Percentiles rank a stretch among this genome's conserved stretches.
phyloP scores from a whole-genome alignment of 106 monocot species.

The Dioscorea dumetorum region DNA sequence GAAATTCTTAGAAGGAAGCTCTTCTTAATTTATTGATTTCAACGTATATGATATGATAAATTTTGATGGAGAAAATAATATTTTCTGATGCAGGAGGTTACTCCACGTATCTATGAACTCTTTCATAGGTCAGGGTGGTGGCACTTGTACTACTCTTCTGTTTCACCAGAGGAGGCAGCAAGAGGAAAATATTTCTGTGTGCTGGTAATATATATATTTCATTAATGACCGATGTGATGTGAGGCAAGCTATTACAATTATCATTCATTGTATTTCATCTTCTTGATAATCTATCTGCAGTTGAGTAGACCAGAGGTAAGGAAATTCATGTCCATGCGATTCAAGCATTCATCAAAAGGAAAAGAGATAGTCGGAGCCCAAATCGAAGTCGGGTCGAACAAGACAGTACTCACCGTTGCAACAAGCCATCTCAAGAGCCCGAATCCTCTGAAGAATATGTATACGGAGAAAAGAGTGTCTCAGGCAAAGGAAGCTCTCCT shows the following conservation, averaged over 20 bases:
- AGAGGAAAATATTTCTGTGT: constrained; percentile 38
- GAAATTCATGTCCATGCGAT: not conserved
- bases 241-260: not conserved
- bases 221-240: no score
- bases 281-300: constrained; percentile 5
- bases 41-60: no score
- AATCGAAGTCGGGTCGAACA: not conserved
- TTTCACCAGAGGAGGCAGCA: constrained; percentile 14
- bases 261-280: not conserved
- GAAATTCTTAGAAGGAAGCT: no score
- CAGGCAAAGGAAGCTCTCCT: constrained; percentile 16
- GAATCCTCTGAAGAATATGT: not conserved
- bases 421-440: constrained; percentile 30
- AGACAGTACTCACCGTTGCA: constrained; percentile 18
- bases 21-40: no score
- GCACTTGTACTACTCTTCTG: constrained; percentile 24
- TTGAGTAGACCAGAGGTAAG: constrained; percentile 23
- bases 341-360: constrained; percentile 15
- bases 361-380: constrained; percentile 11
- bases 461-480: not conserved
- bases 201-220: constrained; percentile 21
- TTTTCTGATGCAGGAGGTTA: constrained; percentile 38
- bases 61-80: no score
- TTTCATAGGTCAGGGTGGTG: constrained; percentile 36
- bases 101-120: constrained; percentile 27